These are phyloP conservation scores for Jackrogersella minutella DNA, from an alignment of 495 filamentous ascomycete genomes.

Conservation along the genomic window DNA sequence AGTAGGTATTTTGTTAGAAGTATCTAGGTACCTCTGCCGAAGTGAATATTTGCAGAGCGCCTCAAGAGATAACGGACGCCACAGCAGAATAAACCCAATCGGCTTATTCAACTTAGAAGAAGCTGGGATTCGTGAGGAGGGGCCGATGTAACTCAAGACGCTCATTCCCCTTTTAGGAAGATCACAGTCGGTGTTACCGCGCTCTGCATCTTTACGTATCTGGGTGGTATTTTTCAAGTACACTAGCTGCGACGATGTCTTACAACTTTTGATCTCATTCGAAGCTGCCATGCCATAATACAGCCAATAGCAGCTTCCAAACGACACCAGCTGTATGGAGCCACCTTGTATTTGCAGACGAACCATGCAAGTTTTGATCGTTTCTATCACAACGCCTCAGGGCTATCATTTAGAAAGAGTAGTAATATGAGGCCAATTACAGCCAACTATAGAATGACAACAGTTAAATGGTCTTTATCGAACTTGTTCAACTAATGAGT, in stretches of 20 bases:
- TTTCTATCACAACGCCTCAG: not conserved
- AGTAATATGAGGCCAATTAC: too few relatives aligned
- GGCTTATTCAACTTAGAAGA: not conserved
- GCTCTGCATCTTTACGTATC: not conserved
- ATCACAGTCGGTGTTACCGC: conserved; percentile 23
- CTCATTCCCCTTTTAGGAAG: conserved; percentile 23
- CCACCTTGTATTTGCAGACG: not conserved
- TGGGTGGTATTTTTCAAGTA: conserved; percentile 14
- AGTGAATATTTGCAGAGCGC: not conserved
- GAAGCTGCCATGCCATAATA: not conserved
- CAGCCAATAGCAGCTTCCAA: conserved; percentile 7
- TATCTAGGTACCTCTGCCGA: too few relatives aligned
- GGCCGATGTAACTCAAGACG: conserved; percentile 16
- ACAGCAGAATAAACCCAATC: conserved; percentile 1
- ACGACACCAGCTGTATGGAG: conserved; percentile 6
- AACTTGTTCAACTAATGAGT: too few relatives aligned
- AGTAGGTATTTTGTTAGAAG: too few relatives aligned
- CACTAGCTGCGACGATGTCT: not conserved
- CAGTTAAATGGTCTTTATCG: too few relatives aligned
- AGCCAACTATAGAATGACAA: too few relatives aligned
- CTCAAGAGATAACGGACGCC: not conserved
- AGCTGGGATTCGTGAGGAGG: conserved; percentile 21
- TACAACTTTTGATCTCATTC: not conserved
- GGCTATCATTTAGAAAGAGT: not conserved
- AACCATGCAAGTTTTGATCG: not conserved